Conservation (phyloP, 2,329 filamentous ascomycete genomes). For the Monosporascus sp. region DNA sequence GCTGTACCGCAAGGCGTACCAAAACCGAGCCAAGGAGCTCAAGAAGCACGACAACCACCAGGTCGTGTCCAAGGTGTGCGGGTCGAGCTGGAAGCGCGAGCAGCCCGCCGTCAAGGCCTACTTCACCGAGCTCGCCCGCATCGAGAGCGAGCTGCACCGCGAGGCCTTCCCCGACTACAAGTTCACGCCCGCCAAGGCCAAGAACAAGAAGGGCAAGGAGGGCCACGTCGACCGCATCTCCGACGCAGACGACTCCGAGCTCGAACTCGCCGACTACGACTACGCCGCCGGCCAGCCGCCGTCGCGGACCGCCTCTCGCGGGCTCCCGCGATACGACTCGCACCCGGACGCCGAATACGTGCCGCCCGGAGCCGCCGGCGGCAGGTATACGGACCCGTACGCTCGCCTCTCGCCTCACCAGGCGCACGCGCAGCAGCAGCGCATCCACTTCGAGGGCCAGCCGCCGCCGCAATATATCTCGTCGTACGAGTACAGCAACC, state of each 20-base stretch:
- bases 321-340: constrained; percentile 22
- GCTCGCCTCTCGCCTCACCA: constrained; percentile 1
- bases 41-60: constrained; percentile 89
- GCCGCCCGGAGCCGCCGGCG: constrained; percentile 11
- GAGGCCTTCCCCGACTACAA: constrained; percentile 88
- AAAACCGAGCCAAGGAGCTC: constrained; percentile 77
- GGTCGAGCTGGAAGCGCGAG: constrained; percentile 80
- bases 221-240: constrained; percentile 30
- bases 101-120: constrained; percentile 64
- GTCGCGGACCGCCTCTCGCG: constrained; percentile 25
- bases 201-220: constrained; percentile 31
- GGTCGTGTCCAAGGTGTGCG: constrained; percentile 81
- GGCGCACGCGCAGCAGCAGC: not conserved
- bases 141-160: constrained; percentile 80
- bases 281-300: constrained; percentile 29
- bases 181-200: constrained; percentile 76
- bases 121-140: constrained; percentile 72
- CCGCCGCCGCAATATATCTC: constrained; percentile 14
- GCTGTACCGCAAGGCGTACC: constrained; percentile 90
- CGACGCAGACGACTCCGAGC: constrained; percentile 35
- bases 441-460: not conserved
- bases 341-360: constrained; percentile 28
- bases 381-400: constrained; percentile 10
- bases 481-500: constrained; percentile 30
- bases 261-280: constrained; percentile 42